Conservation (phyloP, 768 basidiomycete genomes). For the Mycena albidolilacea region DNA sequence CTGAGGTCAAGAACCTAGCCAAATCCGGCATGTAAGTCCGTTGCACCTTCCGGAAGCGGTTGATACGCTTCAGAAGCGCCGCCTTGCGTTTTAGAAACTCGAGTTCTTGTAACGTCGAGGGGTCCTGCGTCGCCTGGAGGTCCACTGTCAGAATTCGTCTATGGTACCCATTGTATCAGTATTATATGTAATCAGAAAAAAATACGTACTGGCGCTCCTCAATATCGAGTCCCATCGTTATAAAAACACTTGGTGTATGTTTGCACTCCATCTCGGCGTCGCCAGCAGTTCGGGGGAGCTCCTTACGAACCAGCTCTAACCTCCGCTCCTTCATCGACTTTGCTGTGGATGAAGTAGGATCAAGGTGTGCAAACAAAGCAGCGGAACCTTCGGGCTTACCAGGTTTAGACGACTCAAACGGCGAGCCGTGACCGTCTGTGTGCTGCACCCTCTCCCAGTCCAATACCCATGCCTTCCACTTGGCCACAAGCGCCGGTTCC, state of each 20-base stretch:
- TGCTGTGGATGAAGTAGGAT: too few species aligned
- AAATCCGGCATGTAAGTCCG: constrained; percentile 11
- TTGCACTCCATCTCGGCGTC: too few species aligned
- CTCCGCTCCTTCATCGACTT: too few species aligned
- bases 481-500: background rate
- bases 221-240: too few species aligned
- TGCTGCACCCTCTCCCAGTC: constrained; percentile 18
- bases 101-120: background rate
- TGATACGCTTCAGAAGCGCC: constrained; percentile 1
- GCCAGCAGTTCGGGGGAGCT: too few species aligned
- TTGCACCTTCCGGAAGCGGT: constrained; percentile 2
- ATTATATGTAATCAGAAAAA: too few species aligned
- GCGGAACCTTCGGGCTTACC: too few species aligned
- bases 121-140: background rate
- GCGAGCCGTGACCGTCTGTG: background rate
- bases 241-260: too few species aligned
- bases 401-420: background rate
- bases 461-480: constrained; percentile 15
- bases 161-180: too few species aligned
- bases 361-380: too few species aligned
- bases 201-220: too few species aligned
- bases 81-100: constrained; percentile 4
- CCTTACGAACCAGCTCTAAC: too few species aligned
- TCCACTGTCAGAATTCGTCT: constrained; percentile 6
- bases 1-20: background rate